Evolutionary conservation across 805 yeast species (phyloP).

Genomic region (Candida arabinofermentans): DNA sequence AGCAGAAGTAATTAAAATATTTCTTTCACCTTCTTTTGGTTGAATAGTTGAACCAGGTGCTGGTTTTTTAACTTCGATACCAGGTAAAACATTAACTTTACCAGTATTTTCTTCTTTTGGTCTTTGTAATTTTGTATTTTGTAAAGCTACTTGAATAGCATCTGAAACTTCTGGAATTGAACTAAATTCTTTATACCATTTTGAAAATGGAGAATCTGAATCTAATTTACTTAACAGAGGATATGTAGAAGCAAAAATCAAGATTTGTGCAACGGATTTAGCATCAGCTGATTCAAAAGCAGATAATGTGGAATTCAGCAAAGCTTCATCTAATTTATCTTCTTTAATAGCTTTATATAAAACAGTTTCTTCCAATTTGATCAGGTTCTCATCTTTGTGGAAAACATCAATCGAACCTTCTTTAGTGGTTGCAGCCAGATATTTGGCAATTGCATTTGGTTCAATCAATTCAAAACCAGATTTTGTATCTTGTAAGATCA

Average conservation of each 20-base stretch:
- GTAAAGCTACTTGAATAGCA: constrained; percentile 44
- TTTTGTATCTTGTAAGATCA: constrained; percentile 30
- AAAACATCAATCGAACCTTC: constrained; percentile 15
- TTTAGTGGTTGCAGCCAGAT: constrained; percentile 36
- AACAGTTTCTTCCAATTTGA: constrained; percentile 41
- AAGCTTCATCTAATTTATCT: constrained; percentile 26
- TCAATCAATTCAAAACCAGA: constrained; percentile 50
- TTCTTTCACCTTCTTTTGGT: constrained; percentile 72
- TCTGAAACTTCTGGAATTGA: constrained; percentile 35
- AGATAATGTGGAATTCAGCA: constrained; percentile 7
- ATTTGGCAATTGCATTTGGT: constrained; percentile 68
- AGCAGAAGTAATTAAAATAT: constrained; percentile 90
- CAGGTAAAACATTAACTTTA: constrained; percentile 13
- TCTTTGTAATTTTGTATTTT: constrained; percentile 42
- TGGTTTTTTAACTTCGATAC: constrained; percentile 14
- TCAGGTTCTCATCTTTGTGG: constrained; percentile 19
- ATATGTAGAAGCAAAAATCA: constrained; percentile 55
- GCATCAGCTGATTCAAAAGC: constrained; percentile 27
- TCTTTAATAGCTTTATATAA: constrained; percentile 39
- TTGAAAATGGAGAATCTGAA: constrained; percentile 9
- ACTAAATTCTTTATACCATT: constrained; percentile 43
- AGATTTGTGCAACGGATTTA: constrained; percentile 48
- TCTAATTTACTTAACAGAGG: constrained; percentile 32
- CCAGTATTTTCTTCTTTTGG: constrained; percentile 41
- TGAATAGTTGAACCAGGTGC: constrained; percentile 37